Percentiles rank a stretch among this genome's conserved stretches.
Conservation (phyloP, 2,329 filamentous ascomycete species). For the Beauveria bassiana region DNA sequence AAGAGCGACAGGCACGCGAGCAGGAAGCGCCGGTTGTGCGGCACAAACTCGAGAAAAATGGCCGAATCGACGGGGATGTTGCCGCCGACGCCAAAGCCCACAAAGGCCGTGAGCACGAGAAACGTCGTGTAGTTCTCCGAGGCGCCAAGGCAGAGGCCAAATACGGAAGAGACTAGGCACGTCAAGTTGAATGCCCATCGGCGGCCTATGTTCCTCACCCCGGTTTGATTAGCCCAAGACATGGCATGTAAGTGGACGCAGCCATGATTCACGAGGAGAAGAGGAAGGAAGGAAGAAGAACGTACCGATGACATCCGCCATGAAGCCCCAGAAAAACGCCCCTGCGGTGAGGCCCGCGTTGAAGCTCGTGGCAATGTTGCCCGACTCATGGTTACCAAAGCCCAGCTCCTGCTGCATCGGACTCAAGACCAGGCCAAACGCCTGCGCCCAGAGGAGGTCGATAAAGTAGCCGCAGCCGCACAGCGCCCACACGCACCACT, state of each 20-base stretch:
- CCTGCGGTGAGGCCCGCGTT: slow-evolving; percentile 47
- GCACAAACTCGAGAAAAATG: slow-evolving; percentile 48
- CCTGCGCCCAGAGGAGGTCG: slow-evolving; percentile 51
- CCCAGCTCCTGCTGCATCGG: slow-evolving; percentile 50
- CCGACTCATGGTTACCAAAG: slow-evolving; percentile 30
- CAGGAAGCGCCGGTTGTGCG: slow-evolving; percentile 41
- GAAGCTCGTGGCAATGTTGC: slow-evolving; percentile 47
- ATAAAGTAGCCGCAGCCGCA: slow-evolving; percentile 49
- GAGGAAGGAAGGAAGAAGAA: no score
- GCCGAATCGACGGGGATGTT: slow-evolving; percentile 50
- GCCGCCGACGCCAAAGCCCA: slow-evolving; percentile 44
- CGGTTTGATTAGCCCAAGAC: background rate
- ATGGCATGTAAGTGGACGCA: no score
- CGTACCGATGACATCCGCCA: slow-evolving; percentile 41
- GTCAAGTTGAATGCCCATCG: slow-evolving; percentile 52
- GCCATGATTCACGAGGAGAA: no score
- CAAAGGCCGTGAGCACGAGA: slow-evolving; percentile 44
- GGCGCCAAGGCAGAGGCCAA: slow-evolving; percentile 43
- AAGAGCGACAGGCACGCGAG: slow-evolving; percentile 46
- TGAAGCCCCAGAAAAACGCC: slow-evolving; percentile 46
- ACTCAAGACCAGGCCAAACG: slow-evolving; percentile 45
- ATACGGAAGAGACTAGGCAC: slow-evolving; percentile 44
- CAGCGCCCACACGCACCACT: slow-evolving; percentile 44
- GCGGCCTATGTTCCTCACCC: slow-evolving; percentile 26
- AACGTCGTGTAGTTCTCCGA: slow-evolving; percentile 42